A percentile compares a stretch with the other conserved stretches of the same genome.
phyloP scores from a whole-genome alignment of 1,139 yeast species.

The Lizanozyma gosingica region DNA sequence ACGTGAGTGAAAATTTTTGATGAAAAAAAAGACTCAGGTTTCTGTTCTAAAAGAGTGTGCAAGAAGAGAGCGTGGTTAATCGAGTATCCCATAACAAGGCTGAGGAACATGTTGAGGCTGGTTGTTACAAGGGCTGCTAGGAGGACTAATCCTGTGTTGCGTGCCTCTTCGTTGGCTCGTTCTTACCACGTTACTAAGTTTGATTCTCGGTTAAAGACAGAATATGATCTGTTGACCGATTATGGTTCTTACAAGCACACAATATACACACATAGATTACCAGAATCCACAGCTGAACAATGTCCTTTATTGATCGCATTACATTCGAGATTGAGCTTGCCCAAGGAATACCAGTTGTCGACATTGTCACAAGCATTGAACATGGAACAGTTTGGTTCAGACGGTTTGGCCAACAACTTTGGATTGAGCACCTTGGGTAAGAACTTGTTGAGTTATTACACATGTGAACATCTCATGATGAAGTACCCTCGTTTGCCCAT shows the following conservation, averaged over 20 bases:
- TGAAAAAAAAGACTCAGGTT: neutral
- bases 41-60: too few species aligned
- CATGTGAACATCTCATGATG: constrained; percentile 61
- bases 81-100: neutral
- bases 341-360: constrained; percentile 46
- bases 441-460: constrained; percentile 65
- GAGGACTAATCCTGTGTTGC: constrained; percentile 4
- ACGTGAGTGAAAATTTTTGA: constrained; percentile 1
- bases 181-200: constrained; percentile 15
- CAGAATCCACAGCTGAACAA: constrained; percentile 42
- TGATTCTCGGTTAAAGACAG: constrained; percentile 15
- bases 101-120: constrained; percentile 6
- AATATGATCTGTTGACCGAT: constrained; percentile 24
- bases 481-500: constrained; percentile 88
- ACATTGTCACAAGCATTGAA: constrained; percentile 76
- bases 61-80: too few species aligned
- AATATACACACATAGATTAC: constrained; percentile 38
- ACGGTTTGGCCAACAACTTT: constrained; percentile 57
- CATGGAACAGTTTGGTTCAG: constrained; percentile 25
- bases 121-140: constrained; percentile 3
- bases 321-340: constrained; percentile 65
- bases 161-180: constrained; percentile 5
- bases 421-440: constrained; percentile 82
- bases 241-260: constrained; percentile 35
- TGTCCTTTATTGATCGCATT: constrained; percentile 72